Base-by-base conservation (phyloP, 1,139 yeast genomes). In the Lodderomyces metapsilosis region DNA sequence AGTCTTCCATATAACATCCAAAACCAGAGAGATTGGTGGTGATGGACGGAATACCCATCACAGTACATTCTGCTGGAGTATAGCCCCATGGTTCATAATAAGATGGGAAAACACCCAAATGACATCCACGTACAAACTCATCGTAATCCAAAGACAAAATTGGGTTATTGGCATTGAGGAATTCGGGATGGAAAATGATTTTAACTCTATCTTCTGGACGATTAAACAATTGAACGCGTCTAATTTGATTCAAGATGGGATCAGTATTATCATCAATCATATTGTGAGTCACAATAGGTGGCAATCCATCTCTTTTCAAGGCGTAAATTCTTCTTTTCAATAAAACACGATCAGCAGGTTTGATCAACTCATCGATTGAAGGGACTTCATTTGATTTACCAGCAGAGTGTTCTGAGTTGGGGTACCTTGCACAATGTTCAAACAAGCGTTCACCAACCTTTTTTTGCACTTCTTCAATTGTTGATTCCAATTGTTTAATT, bases 51-150 rank as follows among this genome's bases (percentile, higher is more conserved):
- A 92, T 95, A 47, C 98, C 98, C 98, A 92, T 92, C 28, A 92
- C 98, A 1, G 98, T 92, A 72, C 98, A 92, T 63, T 92, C 98
- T 9, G 98, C 98, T 9, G 98, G 98, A 5, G 98, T 92, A 66
- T 92, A 92, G 28, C 98, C 98, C 98, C 98, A 92, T 5, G 98
- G 98, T 66, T 92, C 98, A 59, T 92, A 92, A 67, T 92, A 92
- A 0, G 97, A 88, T 39, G 98, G 98, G 83, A 92, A 92, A 40
- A 92, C 96, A 62, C 98, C 98, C 68, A 92, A 73, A 65, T 92
- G 98, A 64, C 98, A 91, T 47, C 98, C 98, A 56, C 98, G 81
- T 30, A 92, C 98, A 65, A 92, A 92, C 62, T 92, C 98, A 58
- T 92, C 98, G 61, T 92, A 92, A 64, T 92, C 98, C 48, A 92